Conservation (phyloP, 2,329 filamentous ascomycete genomes). For the Aspergillus sp. region DNA sequence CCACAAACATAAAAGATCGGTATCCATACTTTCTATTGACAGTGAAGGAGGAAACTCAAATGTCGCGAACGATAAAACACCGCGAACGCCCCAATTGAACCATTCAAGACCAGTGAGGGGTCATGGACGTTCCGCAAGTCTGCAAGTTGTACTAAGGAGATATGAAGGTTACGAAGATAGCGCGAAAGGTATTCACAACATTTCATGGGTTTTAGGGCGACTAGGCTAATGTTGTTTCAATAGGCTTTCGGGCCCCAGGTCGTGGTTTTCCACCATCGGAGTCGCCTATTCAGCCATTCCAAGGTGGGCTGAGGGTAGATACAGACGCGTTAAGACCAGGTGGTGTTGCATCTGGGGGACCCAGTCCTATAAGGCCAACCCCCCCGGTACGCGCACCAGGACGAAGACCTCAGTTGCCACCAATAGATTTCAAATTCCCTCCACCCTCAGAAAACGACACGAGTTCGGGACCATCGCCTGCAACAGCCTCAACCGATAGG, state of each 20-base stretch:
- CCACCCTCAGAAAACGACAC: slow-evolving; percentile 37
- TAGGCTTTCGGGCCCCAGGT: slow-evolving; percentile 34
- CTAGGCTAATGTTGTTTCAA: slow-evolving; percentile 5
- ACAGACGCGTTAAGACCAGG: slow-evolving; percentile 28
- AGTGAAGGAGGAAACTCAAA: slow-evolving; percentile 37
- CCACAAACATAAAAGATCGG: slow-evolving; percentile 70
- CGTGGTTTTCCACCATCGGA: slow-evolving; percentile 33
- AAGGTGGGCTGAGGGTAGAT: slow-evolving; percentile 33
- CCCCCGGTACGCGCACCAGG: slow-evolving; percentile 44
- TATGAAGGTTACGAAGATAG: slow-evolving; percentile 42
- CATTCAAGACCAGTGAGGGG: slow-evolving; percentile 58
- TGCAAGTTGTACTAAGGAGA: slow-evolving; percentile 67
- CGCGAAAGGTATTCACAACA: slow-evolving; percentile 35
- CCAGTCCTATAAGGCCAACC: slow-evolving; percentile 35
- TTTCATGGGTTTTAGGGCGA: background rate
- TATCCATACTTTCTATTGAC: slow-evolving; percentile 80
- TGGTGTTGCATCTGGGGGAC: slow-evolving; percentile 24
- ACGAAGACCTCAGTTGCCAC: slow-evolving; percentile 35
- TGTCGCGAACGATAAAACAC: slow-evolving; percentile 27
- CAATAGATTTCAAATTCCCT: slow-evolving; percentile 59
- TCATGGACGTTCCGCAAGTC: slow-evolving; percentile 76
- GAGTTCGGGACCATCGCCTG: slow-evolving; percentile 18
- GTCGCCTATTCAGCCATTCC: slow-evolving; percentile 29
- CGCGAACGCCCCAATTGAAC: slow-evolving; percentile 33
- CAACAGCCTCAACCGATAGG: slow-evolving; percentile 29